phyloP scores from a whole-genome alignment of 169 alveolate genomes.

The Sarcocystis neurona region DNA sequence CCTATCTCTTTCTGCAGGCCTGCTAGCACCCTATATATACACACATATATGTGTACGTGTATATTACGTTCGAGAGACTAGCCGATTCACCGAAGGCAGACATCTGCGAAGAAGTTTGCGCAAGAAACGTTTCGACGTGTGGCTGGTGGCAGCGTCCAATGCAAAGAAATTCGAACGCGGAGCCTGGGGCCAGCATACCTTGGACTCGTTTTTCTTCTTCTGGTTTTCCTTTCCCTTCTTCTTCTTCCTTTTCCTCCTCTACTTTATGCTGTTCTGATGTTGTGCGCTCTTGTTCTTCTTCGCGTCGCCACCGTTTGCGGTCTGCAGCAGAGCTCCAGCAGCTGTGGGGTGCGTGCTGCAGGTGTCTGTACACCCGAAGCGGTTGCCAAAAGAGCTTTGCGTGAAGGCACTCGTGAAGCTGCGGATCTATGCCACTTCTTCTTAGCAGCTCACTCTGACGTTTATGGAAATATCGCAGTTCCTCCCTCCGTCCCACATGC shows the following conservation, averaged over 20 bases:
- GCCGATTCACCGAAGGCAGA: too few species aligned
- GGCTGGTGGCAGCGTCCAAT: too few species aligned
- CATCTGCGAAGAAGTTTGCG: too few species aligned
- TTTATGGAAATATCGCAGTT: too few species aligned
- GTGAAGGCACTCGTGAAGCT: slow-evolving; percentile 7
- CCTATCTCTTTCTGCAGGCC: too few species aligned
- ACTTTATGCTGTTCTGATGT: not conserved
- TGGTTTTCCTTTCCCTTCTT: not conserved
- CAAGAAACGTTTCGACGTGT: too few species aligned
- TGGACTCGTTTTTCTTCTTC: not conserved
- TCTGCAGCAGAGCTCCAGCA: not conserved
- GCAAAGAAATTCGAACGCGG: too few species aligned
- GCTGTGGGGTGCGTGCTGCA: slow-evolving; percentile 3
- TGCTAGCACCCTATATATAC: too few species aligned
- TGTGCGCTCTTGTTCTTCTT: not conserved
- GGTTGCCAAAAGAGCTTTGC: not conserved
- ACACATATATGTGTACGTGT: too few species aligned
- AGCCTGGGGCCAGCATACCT: not conserved
- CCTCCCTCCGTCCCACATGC: too few species aligned
- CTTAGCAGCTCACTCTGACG: too few species aligned
- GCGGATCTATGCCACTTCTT: slow-evolving; percentile 22
- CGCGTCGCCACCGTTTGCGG: not conserved
- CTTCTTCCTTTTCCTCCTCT: not conserved
- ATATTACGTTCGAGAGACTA: too few species aligned
- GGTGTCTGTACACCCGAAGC: not conserved